Base-by-base conservation (phyloP, 495 filamentous ascomycete species). In the Penicillium canescens region DNA sequence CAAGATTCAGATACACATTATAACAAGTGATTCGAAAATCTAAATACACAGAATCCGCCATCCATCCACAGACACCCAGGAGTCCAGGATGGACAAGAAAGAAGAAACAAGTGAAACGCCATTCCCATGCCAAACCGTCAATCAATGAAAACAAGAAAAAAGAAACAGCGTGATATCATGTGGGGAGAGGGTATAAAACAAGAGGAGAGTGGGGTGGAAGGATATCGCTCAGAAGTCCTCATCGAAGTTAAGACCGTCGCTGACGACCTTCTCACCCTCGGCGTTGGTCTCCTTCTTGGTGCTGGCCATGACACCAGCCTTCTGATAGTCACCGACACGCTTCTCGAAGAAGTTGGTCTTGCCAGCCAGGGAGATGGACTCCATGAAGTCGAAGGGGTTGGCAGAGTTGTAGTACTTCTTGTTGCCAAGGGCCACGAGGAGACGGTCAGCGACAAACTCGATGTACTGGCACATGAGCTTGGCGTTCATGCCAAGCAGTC, bases 301-400 rank as follows among this genome's bases (percentile, higher is more conserved):
- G 77, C 87, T 89, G 57, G 85, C 87, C 91, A 98, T 98, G 66
- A 98, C 94, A 76, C 95, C 94, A 42, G 95, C 92, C 82, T 98
- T 98, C 77, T 98, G 94, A 83, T 98, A 98, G 69, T 98, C 94
- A 74, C 89, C 95, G 37, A 98, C 94, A 55, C 94, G 89, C 89
- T 98, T 98, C 86, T 98, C 94, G 74, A 98, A 98, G 89, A 98
- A 98, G 82, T 98, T 98, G 72, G 94, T 98, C 87, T 98, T 98
- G 74, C 94, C 94, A 24, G 92, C 90, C 28, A 98, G 81, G 9
- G 94, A 98, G 77, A 98, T 98, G 66, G 91, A 93, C 84, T 98
- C 94, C 94, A 98, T 98, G 78, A 98, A 98, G 82, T 98, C 94
- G 75, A 98, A 98, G 60, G 94, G 94, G 78, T 98, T 98, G 69